phyloP scores from a whole-genome alignment of 345 rosid genomes.

The Eutrema heterophyllum region DNA sequence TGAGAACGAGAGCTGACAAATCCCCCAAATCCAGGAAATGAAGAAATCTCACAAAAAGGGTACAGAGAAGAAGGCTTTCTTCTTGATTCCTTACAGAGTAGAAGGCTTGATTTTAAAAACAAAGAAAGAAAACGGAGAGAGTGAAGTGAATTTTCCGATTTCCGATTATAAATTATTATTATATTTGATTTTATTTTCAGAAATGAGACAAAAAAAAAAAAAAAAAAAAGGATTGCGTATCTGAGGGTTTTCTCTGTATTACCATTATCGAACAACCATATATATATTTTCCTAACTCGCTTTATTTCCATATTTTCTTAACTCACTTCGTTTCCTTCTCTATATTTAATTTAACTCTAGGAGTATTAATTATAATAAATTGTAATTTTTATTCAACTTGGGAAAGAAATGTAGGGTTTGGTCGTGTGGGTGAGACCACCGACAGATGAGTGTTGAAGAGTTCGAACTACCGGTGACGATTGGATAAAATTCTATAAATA shows the following conservation, averaged over 20 bases:
- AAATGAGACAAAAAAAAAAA: not conserved
- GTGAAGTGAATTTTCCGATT: constrained; percentile 25
- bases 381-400: not conserved
- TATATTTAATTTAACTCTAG: too few relatives aligned
- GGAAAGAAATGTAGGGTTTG: not conserved
- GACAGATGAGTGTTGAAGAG: constrained; percentile 17
- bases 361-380: not conserved
- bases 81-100: not conserved
- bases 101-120: not conserved
- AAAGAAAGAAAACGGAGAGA: constrained; percentile 1
- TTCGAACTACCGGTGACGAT: constrained; percentile 17
- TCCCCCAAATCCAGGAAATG: not conserved
- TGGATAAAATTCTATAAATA: too few relatives aligned
- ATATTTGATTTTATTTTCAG: not conserved
- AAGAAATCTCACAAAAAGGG: not conserved
- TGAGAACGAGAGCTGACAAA: constrained; percentile 8
- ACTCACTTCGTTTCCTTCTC: not conserved
- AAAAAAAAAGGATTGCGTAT: not conserved
- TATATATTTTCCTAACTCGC: not conserved
- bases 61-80: constrained; percentile 2
- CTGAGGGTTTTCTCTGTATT: not conserved
- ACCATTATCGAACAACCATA: not conserved
- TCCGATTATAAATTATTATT: not conserved
- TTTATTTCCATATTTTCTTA: not conserved
- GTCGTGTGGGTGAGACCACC: constrained; percentile 31